A percentile compares a stretch with the other conserved stretches of the same genome.
Conservation (phyloP, 805 yeast genomes). For the Wickerhamomyces queroliae region DNA sequence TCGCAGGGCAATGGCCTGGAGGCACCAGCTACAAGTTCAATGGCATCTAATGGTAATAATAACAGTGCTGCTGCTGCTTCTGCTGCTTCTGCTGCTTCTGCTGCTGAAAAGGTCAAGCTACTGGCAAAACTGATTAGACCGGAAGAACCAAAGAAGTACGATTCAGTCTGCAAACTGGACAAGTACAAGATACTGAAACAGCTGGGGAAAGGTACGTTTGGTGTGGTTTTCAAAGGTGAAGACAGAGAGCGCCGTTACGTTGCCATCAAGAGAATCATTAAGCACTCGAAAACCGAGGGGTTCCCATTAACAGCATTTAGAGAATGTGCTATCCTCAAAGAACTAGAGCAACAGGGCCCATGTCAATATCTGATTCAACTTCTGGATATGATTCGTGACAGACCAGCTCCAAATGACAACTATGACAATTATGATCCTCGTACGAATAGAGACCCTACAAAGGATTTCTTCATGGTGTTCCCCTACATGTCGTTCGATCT, state of each 20-base stretch:
- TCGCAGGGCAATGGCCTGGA: too few species aligned
- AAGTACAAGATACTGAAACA: constrained; percentile 32
- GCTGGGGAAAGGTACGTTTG: constrained; percentile 84
- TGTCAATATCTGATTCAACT: constrained; percentile 63
- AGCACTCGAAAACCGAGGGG: constrained; percentile 41
- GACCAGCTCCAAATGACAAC: constrained; percentile 22
- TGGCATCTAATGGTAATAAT: too few species aligned
- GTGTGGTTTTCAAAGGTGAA: constrained; percentile 78
- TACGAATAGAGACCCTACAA: constrained; percentile 14
- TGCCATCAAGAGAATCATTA: constrained; percentile 82
- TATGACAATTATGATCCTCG: constrained; percentile 1
- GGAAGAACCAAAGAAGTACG: background rate
- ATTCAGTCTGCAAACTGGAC: constrained; percentile 17
- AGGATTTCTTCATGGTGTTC: constrained; percentile 73
- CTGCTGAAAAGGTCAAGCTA: too few species aligned
- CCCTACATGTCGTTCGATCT: constrained; percentile 92
- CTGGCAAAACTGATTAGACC: background rate
- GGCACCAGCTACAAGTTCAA: too few species aligned
- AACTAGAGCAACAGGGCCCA: constrained; percentile 40
- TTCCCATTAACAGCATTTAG: constrained; percentile 95
- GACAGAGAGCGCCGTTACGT: constrained; percentile 52
- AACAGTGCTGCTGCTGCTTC: too few species aligned
- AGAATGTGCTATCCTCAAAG: constrained; percentile 79
- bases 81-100: too few species aligned
- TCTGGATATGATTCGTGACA: constrained; percentile 69